Percentiles rank a stretch among this genome's conserved stretches.
These are phyloP conservation scores for Drechmeria coniospora DNA, from an alignment of 2,329 filamentous ascomycete genomes.

Conservation along the genomic window DNA sequence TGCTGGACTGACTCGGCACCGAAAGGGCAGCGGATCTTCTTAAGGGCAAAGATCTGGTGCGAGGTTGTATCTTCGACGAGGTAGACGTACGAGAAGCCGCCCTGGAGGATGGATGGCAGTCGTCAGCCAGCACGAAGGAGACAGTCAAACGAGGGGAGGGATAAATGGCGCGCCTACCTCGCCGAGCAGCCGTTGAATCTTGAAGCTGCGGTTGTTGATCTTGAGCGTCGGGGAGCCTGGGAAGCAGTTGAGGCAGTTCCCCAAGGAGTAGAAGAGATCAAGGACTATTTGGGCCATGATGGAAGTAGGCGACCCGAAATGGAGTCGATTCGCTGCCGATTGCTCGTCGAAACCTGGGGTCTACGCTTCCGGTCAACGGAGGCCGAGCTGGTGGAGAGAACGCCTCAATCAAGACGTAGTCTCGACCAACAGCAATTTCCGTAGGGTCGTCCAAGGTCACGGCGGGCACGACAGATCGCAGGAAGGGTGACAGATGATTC, in stretches of 20 bases:
- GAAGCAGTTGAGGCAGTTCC: constrained; percentile 93
- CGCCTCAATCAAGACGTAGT: no score
- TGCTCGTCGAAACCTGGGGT: neutral
- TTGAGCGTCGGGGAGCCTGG: constrained; percentile 85
- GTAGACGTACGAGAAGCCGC: constrained; percentile 98
- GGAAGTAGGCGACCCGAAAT: neutral
- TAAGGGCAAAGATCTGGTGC: constrained; percentile 79
- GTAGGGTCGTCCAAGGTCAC: no score
- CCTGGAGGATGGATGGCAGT: constrained; percentile 32
- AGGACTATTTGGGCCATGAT: constrained; percentile 71
- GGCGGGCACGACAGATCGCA: no score
- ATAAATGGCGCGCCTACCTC: constrained; percentile 42
- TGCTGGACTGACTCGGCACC: constrained; percentile 90
- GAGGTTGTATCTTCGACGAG: constrained; percentile 83
- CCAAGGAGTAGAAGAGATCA: constrained; percentile 80
- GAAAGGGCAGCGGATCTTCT: constrained; percentile 98
- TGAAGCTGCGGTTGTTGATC: constrained; percentile 90
- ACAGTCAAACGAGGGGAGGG: neutral
- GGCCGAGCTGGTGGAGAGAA: no score
- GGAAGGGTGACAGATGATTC: no score
- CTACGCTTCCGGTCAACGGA: no score
- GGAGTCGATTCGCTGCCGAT: neutral
- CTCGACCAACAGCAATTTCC: no score
- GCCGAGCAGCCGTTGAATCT: constrained; percentile 83
- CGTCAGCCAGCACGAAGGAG: neutral